Base-by-base conservation (phyloP, 495 filamentous ascomycete genomes). In the Hyaloscypha finlandica region DNA sequence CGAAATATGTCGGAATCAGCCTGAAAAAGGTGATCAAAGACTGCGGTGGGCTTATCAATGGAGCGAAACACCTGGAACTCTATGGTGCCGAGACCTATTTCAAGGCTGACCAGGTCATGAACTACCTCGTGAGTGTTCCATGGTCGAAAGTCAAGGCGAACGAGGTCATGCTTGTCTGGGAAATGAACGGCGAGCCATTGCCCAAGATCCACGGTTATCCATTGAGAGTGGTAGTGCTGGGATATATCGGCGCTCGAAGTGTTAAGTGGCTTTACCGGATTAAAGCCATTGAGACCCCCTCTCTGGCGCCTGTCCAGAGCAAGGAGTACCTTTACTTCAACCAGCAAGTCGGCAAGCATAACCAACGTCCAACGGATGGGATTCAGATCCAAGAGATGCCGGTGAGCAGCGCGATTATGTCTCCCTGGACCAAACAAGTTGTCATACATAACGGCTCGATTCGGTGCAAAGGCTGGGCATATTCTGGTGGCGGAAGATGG, bases 11-110 rank as follows among this genome's bases (percentile, higher is more conserved):
- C 1, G 88, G 89, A 5, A 83, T 90, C 19, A 85, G 81, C 16
- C 75, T 91, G 20, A 89, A 88, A 68, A 89, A 87, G 67, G 75
- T 90, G 22, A 86, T 91, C 73, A 89, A 90, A 67, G 71, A 86
- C 61, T 89, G 87, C 66, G 88, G 88, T 12, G 88, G 86, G 0
- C 75, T 89, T 1, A 65, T 81, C 19, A 78, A 81, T 6, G 79
- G 76, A 5, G 86, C 80, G 4, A 81, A 82, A 67, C 87, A 91
- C 64, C 73, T 90, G 12, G 87, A 91, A 70, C 76, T 91, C 30
- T 85, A 82, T 48, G 89, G 89, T 2, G 86, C 81, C 0, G 89
- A 91, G 33, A 88, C 88, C 0, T 90, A 90, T 70, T 85, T 90
- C 77, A 90, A 90, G 69, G 83, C 66, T 25, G 79, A 83, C 31